Evolutionary conservation across 768 basidiomycete genomes (phyloP).

Genomic region (Ramaria sp.): DNA sequence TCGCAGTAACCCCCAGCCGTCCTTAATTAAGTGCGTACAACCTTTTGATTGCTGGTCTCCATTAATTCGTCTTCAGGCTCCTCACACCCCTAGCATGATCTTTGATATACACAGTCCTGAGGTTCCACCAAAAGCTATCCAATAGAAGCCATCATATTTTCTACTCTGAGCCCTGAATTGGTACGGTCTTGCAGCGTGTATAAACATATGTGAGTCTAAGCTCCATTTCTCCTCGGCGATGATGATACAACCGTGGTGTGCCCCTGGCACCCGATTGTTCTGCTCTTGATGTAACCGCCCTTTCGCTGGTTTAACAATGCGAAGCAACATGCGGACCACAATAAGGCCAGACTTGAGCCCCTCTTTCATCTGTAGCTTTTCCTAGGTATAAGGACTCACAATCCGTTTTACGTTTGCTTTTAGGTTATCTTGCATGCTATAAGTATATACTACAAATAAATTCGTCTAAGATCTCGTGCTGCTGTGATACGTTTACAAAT

Average conservation of each 20-base stretch:
- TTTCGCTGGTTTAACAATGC: slow-evolving; percentile 36
- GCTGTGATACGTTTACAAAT: slow-evolving; percentile 81
- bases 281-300: slow-evolving; percentile 36
- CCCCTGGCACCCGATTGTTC: slow-evolving; percentile 9
- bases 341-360: slow-evolving; percentile 86
- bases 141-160: not conserved
- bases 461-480: slow-evolving; percentile 60
- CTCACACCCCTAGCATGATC: slow-evolving; percentile 86
- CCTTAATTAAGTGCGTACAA: slow-evolving; percentile 84
- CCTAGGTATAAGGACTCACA: not conserved
- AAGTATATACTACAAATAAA: slow-evolving; percentile 46
- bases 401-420: not conserved
- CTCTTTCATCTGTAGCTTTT: slow-evolving; percentile 13
- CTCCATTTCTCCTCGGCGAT: slow-evolving; percentile 21
- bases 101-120: not conserved
- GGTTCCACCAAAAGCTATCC: not conserved
- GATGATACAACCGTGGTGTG: slow-evolving; percentile 12
- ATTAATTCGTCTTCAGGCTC: slow-evolving; percentile 39
- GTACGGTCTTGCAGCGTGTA: slow-evolving; percentile 13
- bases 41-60: not conserved
- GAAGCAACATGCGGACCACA: slow-evolving; percentile 42
- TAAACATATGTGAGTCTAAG: not conserved
- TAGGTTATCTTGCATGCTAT: not conserved
- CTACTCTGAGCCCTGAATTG: not conserved
- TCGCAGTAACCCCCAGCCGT: slow-evolving; percentile 86